Percentiles rank a stretch among this genome's conserved stretches.
Conservation (phyloP, 345 rosid genomes). For the Citrus mangshanensis region DNA sequence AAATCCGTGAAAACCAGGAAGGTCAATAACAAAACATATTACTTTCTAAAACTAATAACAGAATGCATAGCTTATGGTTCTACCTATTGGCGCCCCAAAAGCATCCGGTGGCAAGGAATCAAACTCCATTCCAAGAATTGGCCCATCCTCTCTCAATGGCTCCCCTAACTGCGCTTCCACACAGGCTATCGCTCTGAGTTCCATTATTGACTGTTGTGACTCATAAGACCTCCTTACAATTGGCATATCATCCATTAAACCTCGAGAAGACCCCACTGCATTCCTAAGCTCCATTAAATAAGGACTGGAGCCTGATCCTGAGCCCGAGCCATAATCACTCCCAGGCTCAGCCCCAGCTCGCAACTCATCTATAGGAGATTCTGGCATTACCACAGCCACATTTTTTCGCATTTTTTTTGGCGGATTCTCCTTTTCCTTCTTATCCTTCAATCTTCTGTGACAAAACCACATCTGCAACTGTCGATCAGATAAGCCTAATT, state of each 20-base stretch:
- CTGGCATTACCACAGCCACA: slow-evolving; percentile 20
- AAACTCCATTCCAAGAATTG: slow-evolving; percentile 93
- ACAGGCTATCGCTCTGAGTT: slow-evolving; percentile 83
- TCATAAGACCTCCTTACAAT: slow-evolving; percentile 50
- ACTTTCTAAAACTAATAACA: neutral
- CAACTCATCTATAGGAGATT: slow-evolving; percentile 45
- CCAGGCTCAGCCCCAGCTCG: slow-evolving; percentile 43
- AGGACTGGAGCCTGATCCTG: slow-evolving; percentile 78
- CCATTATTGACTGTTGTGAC: slow-evolving; percentile 68
- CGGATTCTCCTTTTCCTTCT: slow-evolving; percentile 50
- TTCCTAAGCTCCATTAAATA: slow-evolving; percentile 50
- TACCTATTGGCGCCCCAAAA: slow-evolving; percentile 86
- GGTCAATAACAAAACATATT: neutral
- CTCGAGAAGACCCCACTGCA: slow-evolving; percentile 37
- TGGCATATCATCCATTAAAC: slow-evolving; percentile 45
- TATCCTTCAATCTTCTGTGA: slow-evolving; percentile 93
- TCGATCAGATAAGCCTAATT: slow-evolving; percentile 85
- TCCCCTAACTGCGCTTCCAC: slow-evolving; percentile 97
- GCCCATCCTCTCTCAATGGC: slow-evolving; percentile 96
- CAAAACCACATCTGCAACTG: slow-evolving; percentile 99
- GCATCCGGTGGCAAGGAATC: slow-evolving; percentile 98
- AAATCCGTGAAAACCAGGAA: neutral
- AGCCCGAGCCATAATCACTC: slow-evolving; percentile 63
- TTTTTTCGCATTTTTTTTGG: slow-evolving; percentile 45
- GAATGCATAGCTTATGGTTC: neutral